phyloP scores from a whole-genome alignment of 2,329 filamentous ascomycete species.

The Fusarium piperis region DNA sequence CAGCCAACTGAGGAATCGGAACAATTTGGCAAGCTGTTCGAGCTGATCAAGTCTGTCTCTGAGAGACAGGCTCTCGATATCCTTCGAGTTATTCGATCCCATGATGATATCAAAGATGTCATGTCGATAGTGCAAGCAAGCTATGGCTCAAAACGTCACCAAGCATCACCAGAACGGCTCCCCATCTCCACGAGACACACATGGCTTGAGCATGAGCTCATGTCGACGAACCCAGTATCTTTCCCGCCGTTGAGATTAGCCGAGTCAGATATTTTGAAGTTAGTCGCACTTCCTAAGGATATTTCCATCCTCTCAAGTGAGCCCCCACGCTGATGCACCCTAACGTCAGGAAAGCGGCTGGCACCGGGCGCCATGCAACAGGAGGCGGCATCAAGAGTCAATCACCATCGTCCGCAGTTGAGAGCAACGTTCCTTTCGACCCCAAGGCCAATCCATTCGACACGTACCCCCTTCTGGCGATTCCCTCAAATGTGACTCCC shows the following conservation, averaged over 20 bases:
- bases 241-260: conserved; percentile 14
- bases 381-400: too few relatives aligned
- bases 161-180: background rate
- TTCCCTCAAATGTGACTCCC: background rate
- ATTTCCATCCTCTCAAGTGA: too few relatives aligned
- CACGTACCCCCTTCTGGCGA: too few relatives aligned
- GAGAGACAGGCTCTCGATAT: conserved; percentile 23
- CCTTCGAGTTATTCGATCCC: conserved; percentile 15
- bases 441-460: too few relatives aligned
- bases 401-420: too few relatives aligned
- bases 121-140: conserved; percentile 9
- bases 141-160: background rate
- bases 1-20: conserved; percentile 21
- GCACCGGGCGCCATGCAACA: too few relatives aligned
- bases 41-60: conserved; percentile 6
- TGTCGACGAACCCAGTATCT: conserved; percentile 19
- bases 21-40: conserved; percentile 19
- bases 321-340: too few relatives aligned
- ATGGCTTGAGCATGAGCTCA: conserved; percentile 22
- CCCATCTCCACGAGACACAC: background rate
- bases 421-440: too few relatives aligned
- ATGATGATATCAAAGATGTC: conserved; percentile 6
- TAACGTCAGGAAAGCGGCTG: too few relatives aligned
- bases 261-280: conserved; percentile 19
- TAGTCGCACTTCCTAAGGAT: background rate